phyloP scores from a whole-genome alignment of 495 filamentous ascomycete genomes.

The Aspergillus sparsus region DNA sequence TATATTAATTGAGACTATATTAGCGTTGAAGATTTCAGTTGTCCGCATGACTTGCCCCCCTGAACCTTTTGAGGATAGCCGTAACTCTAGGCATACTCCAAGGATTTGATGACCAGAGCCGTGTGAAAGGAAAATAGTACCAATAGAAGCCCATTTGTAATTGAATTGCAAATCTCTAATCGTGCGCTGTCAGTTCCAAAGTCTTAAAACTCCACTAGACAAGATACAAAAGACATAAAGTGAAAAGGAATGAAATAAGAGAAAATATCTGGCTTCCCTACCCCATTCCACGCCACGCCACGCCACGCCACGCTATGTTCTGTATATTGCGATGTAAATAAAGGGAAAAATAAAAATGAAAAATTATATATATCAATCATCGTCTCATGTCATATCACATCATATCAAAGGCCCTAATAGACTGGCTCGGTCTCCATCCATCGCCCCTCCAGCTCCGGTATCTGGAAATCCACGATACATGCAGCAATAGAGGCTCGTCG shows the following conservation, averaged over 20 bases:
- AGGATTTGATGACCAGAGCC: too few relatives aligned
- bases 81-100: too few relatives aligned
- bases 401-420: conserved; percentile 21
- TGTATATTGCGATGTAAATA: conserved; percentile 11
- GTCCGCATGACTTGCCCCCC: conserved; percentile 1
- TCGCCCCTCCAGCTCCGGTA: conserved; percentile 37
- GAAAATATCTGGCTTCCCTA: background rate
- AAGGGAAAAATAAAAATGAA: conserved; percentile 6
- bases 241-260: background rate
- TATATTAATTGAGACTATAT: background rate
- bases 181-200: too few relatives aligned
- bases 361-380: conserved; percentile 5
- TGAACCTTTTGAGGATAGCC: too few relatives aligned
- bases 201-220: background rate
- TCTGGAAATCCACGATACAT: conserved; percentile 45
- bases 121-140: too few relatives aligned
- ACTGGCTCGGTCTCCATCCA: conserved; percentile 23
- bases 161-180: too few relatives aligned
- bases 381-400: background rate
- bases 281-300: background rate
- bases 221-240: background rate
- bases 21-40: background rate
- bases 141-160: too few relatives aligned
- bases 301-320: conserved; percentile 17
- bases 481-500: conserved; percentile 41